phyloP scores from a whole-genome alignment of 2,329 filamentous ascomycete species.

The Epichloe elymi region DNA sequence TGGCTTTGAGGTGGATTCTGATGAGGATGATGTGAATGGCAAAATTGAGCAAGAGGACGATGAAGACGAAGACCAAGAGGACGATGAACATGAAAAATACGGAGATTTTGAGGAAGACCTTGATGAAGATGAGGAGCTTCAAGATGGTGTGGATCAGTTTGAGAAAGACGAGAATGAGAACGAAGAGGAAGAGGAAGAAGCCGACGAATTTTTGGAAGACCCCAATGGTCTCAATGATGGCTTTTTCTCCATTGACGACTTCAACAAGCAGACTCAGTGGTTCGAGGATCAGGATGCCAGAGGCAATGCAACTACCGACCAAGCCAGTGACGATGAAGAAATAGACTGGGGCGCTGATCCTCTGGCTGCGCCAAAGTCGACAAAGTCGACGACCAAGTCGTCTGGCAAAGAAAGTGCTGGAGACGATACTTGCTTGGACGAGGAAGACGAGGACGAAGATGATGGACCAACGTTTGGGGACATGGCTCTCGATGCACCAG shows the following conservation, averaged over 20 bases:
- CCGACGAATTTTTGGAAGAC: constrained; percentile 39
- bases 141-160: constrained; percentile 21
- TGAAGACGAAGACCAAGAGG: constrained; percentile 12
- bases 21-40: constrained; percentile 18
- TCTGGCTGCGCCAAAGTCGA: constrained; percentile 27
- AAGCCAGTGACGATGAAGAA: constrained; percentile 70
- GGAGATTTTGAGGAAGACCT: constrained; percentile 11
- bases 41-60: constrained; percentile 5
- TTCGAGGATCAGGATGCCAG: constrained; percentile 75
- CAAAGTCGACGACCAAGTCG: constrained; percentile 15
- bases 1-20: constrained; percentile 18
- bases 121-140: constrained; percentile 19
- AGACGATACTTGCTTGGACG: constrained; percentile 18
- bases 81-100: constrained; percentile 20
- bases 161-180: constrained; percentile 21
- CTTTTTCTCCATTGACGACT: constrained; percentile 95
- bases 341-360: constrained; percentile 82
- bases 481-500: constrained; percentile 58
- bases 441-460: constrained; percentile 52
- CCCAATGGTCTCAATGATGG: constrained; percentile 84
- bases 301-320: constrained; percentile 62
- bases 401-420: constrained; percentile 18
- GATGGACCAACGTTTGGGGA: constrained; percentile 76
- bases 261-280: constrained; percentile 86
- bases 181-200: constrained; percentile 23